Percentiles rank a stretch among this genome's conserved stretches.
Evolutionary conservation across 1,284 basidiomycete genomes (phyloP).

Genomic region (Earliella scabrosa): DNA sequence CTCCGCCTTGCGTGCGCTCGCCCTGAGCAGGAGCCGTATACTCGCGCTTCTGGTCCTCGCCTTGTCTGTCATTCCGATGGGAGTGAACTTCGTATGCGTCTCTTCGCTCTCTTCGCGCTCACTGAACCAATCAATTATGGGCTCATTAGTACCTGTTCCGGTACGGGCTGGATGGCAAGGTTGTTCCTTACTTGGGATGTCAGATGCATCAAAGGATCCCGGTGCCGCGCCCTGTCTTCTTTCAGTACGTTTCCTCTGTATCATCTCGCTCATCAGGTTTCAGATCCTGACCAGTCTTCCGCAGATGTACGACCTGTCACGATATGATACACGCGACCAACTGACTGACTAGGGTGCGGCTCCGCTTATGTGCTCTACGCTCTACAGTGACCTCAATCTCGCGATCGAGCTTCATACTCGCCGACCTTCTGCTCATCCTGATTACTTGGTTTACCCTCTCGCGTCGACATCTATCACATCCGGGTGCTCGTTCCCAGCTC

Average conservation of each 20-base stretch:
- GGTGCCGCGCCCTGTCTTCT: neutral
- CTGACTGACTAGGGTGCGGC: neutral
- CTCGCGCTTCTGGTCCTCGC: neutral
- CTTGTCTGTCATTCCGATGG: neutral
- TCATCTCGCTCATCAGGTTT: neutral
- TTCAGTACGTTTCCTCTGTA: neutral
- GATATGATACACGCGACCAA: neutral
- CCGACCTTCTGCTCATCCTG: neutral
- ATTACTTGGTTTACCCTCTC: neutral
- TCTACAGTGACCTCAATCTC: neutral
- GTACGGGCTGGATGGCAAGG: neutral
- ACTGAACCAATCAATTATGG: neutral
- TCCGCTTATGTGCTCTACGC: neutral
- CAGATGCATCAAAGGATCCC: slow-evolving; percentile 1
- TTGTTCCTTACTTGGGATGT: neutral
- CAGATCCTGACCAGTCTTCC: neutral
- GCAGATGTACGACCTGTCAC: neutral
- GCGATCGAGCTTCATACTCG: neutral
- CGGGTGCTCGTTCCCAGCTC: neutral
- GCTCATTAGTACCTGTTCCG: neutral
- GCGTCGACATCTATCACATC: neutral
- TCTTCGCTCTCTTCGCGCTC: neutral
- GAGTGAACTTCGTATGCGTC: neutral
- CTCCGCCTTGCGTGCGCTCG: neutral
- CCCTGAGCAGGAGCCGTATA: neutral